These are phyloP conservation scores for Pyrenochaeta sp. DNA, from an alignment of 2,329 filamentous ascomycete genomes.

Conservation along the genomic window DNA sequence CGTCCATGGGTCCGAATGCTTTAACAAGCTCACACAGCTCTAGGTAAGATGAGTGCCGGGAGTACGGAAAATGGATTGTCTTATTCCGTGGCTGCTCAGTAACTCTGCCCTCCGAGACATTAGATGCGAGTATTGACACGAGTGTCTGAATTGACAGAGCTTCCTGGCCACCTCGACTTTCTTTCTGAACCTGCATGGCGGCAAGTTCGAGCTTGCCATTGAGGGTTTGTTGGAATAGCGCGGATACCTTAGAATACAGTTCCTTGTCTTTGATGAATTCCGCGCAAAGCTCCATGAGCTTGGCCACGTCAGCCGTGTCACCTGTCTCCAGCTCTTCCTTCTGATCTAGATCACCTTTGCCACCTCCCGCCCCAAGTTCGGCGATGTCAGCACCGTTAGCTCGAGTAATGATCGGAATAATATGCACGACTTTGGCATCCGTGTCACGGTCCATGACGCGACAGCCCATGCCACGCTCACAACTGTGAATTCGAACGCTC, in stretches of 20 bases:
- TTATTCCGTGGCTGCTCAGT: conserved; percentile 13
- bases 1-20: conserved; percentile 74
- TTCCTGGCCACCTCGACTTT: conserved; percentile 27
- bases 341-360: conserved; percentile 76
- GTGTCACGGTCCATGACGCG: conserved; percentile 57
- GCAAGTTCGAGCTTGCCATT: conserved; percentile 35
- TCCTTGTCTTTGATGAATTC: conserved; percentile 48
- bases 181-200: conserved; percentile 33
- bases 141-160: conserved; percentile 43
- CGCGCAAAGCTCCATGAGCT: conserved; percentile 63
- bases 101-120: conserved; percentile 10
- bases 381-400: conserved; percentile 69
- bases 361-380: conserved; percentile 81
- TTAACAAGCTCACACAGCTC: conserved; percentile 78
- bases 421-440: conserved; percentile 69
- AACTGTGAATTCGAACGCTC: conserved; percentile 79
- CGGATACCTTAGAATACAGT: conserved; percentile 45
- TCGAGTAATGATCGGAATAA: conserved; percentile 79
- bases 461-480: conserved; percentile 76
- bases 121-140: conserved; percentile 38
- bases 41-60: conserved; percentile 84
- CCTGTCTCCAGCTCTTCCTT: conserved; percentile 71
- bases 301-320: conserved; percentile 57
- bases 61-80: conserved; percentile 76
- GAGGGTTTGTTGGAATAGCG: conserved; percentile 41